Base-by-base conservation (phyloP, 768 basidiomycete genomes). In the Termitomyces sp. region DNA sequence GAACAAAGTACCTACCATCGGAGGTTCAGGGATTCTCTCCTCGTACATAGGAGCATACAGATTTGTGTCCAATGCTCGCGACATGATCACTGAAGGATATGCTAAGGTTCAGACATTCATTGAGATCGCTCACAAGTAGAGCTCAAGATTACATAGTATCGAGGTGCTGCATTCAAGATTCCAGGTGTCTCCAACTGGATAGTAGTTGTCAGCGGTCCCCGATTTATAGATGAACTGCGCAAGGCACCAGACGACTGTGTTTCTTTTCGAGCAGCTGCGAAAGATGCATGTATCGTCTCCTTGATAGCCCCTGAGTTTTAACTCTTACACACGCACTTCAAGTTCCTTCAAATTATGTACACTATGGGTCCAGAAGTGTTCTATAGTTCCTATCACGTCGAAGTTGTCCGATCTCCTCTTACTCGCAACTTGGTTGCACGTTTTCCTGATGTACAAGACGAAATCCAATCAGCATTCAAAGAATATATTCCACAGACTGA, bases 141-240 rank as follows among this genome's bases (percentile, higher is more conserved):
- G 15, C 7, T 49, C 14, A 56, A 29, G 2, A 15, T 32, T 8
- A 14, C 14, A 12, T 42, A 61, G 63, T 68, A 72, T 52, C 52
- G 53, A 29, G 65, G 66, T 31, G 31, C 56, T 14, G 59, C 66
- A 0, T 85, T 82, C 71, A 79, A 75, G 65, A 71, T 83, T 5
- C 72, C 81, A 0, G 69, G 71, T 60, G 66, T 78, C 25, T 72
- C 78, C 47, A 69, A 71, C 60, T 84, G 83, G 82, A 42, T 17
- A 42, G 54, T 43, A 11, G 25, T 40, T 9, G 4, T 55, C 34
- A 73, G 74, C 15, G 78, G 81, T 1, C 68, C 72, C 0, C 61
- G 77, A 29, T 69, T 79, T 43, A 70, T 85, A 20, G 80, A 85
- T 7, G 85, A 86, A 42, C 66, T 87, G n/a, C 76, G 82, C 25